Percentiles rank a stretch among this genome's conserved stretches.
Conservation (phyloP, 164 flowering plant species). For the Cinnamomum micranthum region DNA sequence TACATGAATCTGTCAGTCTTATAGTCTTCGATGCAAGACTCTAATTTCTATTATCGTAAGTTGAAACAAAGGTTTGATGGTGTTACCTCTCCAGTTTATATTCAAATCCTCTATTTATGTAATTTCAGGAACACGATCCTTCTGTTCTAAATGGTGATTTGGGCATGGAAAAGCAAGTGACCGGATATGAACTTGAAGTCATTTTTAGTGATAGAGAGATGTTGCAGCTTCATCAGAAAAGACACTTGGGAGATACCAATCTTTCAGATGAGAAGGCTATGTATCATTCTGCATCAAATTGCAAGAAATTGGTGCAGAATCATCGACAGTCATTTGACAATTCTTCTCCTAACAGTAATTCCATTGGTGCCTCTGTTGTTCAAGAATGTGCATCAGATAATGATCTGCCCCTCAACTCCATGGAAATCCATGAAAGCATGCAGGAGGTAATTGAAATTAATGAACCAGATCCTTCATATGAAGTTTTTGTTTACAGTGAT, state of each 20-base stretch:
- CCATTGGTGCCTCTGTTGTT: constrained; percentile 8
- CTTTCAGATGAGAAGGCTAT: constrained; percentile 9
- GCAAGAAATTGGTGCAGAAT: neutral
- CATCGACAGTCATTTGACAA: neutral
- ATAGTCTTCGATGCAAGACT: neutral
- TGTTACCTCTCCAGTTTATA: neutral
- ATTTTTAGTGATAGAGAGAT: constrained; percentile 7
- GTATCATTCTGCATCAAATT: constrained; percentile 8
- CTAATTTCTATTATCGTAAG: neutral
- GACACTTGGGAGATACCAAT: neutral
- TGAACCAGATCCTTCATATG: constrained; percentile 2
- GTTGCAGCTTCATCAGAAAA: neutral
- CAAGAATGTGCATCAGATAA: neutral
- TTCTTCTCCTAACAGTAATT: constrained; percentile 6
- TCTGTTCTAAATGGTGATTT: neutral
- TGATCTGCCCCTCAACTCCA: neutral
- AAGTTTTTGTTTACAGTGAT: constrained; percentile 42
- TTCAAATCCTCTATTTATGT: neutral
- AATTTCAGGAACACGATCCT: constrained; percentile 11
- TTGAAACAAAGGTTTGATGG: neutral
- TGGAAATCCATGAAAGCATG: neutral
- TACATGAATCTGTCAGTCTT: neutral
- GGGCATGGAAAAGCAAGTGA: constrained; percentile 4
- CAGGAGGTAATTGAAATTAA: neutral
- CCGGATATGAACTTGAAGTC: neutral